Evolutionary conservation across 192 early-diverging fungal genomes (phyloP), one percentile per base, ranked within the genome.

Genomic region (Coemansia sp.): DNA sequence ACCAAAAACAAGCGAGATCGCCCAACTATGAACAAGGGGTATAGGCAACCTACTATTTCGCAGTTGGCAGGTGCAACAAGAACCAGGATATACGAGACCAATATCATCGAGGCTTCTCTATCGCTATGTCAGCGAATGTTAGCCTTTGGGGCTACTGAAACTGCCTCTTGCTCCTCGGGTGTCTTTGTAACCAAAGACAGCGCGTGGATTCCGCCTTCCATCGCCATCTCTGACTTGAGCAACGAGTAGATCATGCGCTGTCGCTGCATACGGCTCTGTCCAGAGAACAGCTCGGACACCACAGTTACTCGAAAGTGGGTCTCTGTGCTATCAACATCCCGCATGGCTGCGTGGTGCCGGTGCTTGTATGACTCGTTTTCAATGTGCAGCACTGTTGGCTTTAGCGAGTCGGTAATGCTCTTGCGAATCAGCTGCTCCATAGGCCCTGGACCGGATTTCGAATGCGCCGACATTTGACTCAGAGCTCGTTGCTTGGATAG

Each of bases 311-410:
- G 64, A 67, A 96, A 96, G 71, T 96, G 94, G 12, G 94, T 94
- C 71, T 96, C 94, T 9, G 81, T 86, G 71, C 87, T 87, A 14
- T 47, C 70, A 6, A 89, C 79, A 15, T 92, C 93, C 61, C 89
- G 84, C 94, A 96, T 96, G 11, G 94, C 88, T 36, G 87, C 89
- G 77, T 96, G 94, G 54, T 91, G 89, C 9, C 89, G 79, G 67
- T 96, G 94, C 67, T 89, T 85, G 32, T 86, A 83, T 9, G 88
- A 90, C 53, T 96, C 93, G 73, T 96, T 94, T 32, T 86, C 77
- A 36, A 94, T 91, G 38, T 91, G 84, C 32, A 96, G 74, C 17
- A 69, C 59, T 4, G 70, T 72, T 2, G 94, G 94, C 24, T 74
- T 60, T 29, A 91, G 73, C 4, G 79, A 70, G 15, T 81, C 77